Percentiles rank a stretch among this genome's conserved stretches.
These are phyloP conservation scores for rapeseed (Brassica napus) DNA, from an alignment of 345 rosid genomes.

Conservation along the genomic window Da-Ae NC_063437.1:9583001-9583500, in stretches of 20 bases:
- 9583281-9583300: conserved; percentile 86
- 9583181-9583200: conserved; percentile 94
- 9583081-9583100: conserved; percentile 46
- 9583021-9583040: conserved; percentile 25
- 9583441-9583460: conserved; percentile 67
- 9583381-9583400: conserved; percentile 61
- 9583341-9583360: conserved; percentile 54
- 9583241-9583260: conserved; percentile 97
- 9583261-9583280: conserved; percentile 93
- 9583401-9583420: conserved; percentile 72
- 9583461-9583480: conserved; percentile 45
- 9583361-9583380: conserved; percentile 40
- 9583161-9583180: conserved; percentile 93
- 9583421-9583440: conserved; percentile 88
- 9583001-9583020: conserved; percentile 30
- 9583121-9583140: conserved; percentile 85
- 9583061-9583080: conserved; percentile 52
- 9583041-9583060: conserved; percentile 17
- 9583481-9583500: conserved; percentile 36
- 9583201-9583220: conserved; percentile 91
- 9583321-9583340: conserved; percentile 51
- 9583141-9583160: conserved; percentile 94
- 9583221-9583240: conserved; percentile 97
- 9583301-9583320: conserved; percentile 69
- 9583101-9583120: conserved; percentile 70